These are phyloP conservation scores for Trichoderma atroviride DNA, from an alignment of 2,329 filamentous ascomycete species.

Conservation along the genomic window DNA sequence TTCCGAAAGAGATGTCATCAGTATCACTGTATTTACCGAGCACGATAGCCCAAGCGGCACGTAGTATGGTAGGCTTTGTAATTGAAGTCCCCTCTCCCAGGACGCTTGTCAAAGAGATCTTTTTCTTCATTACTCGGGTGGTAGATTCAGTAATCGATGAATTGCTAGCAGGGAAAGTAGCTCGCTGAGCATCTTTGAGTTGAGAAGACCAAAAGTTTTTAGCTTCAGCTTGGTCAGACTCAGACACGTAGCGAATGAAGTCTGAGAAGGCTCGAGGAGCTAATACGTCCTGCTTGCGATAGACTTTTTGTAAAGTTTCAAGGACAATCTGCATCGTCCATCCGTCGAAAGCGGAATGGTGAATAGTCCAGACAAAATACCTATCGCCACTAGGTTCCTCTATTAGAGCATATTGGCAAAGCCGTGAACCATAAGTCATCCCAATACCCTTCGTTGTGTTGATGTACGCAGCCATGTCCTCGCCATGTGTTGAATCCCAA, in stretches of 20 bases:
- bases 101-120: slow-evolving; percentile 29
- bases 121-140: slow-evolving; percentile 7
- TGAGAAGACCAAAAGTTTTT: slow-evolving; percentile 27
- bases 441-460: not conserved
- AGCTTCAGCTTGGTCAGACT: not conserved
- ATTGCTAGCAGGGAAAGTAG: not conserved
- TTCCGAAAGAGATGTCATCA: slow-evolving; percentile 18
- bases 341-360: slow-evolving; percentile 13
- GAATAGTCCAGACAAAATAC: slow-evolving; percentile 12
- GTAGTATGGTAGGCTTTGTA: slow-evolving; percentile 12
- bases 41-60: slow-evolving; percentile 21
- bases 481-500: not conserved
- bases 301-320: not conserved
- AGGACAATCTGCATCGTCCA: slow-evolving; percentile 2
- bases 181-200: slow-evolving; percentile 23
- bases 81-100: not conserved
- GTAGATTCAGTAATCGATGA: not conserved
- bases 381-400: not conserved
- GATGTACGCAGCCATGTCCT: not conserved
- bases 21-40: slow-evolving; percentile 1
- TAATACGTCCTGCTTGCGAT: not conserved
- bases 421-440: slow-evolving; percentile 13
- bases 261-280: not conserved
- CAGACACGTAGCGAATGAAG: slow-evolving; percentile 17
- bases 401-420: not conserved